Base-by-base conservation (phyloP, 495 filamentous ascomycete genomes). In the Xylaria bambusicola region DNA sequence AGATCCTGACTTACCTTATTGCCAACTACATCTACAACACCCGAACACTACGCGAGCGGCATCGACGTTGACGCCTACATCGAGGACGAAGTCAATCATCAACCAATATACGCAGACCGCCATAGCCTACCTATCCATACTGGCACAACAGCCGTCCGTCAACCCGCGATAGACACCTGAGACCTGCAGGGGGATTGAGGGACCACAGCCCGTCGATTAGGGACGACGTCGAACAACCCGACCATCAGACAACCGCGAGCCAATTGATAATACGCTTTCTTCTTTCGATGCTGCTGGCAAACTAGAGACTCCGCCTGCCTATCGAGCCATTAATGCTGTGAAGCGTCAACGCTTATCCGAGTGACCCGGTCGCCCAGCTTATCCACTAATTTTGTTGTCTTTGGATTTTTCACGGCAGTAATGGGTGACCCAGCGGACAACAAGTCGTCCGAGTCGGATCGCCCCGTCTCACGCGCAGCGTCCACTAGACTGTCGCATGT, bases 401-500 rank as follows among this genome's bases (percentile, higher is more conserved):
- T n/a, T n/a, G n/a, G n/a, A n/a, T n/a, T n/a, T n/a, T n/a, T n/a
- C n/a, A n/a, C n/a, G n/a, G n/a, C n/a, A n/a, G 63, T 56, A 40
- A 80, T 80, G 78, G 76, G 70, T 41, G 56, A 61, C 18, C 24
- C 24, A 24, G 23, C 35, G 23, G 62, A 66, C 61, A 64, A 65
- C 54, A 75, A 76, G 58, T 57, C 62, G 24, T 64, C 65, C 38
- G 71, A 72, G 20, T 58, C 71, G 53, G 71, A 71, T 55, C 64
- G 76, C 61, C 66, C 70, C 55, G 55, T 69, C 23, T 75, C 75
- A 41, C 62, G 53, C 13, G 73, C 74, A 62, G 60, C 63, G 5
- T 76, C 77, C 21, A 53, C 66, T 23, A 70, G 68, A 40, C 42
- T 66, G 36, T 69, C 70, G 24, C 52, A 58, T 55, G 33, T 61